Evolutionary conservation across 2,329 filamentous ascomycete species (phyloP).

Genomic region (Fonsecaea multimorphosa): DNA sequence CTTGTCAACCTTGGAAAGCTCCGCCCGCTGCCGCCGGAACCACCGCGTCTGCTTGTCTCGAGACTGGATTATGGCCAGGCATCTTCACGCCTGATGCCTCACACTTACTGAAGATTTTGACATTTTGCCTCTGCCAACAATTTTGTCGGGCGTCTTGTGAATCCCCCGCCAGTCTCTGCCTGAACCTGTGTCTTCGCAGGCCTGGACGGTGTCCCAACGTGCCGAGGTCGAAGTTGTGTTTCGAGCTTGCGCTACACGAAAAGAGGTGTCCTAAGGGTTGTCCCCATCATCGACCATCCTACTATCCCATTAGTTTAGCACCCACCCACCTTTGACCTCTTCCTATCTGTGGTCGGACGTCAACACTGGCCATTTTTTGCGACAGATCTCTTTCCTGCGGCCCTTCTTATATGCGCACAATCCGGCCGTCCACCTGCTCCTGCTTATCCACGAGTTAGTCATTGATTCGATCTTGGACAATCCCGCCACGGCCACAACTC

Average conservation of each 20-base stretch:
- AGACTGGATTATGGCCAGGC: conserved; percentile 9
- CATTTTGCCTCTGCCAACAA: conserved; percentile 8
- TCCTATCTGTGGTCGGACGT: conserved; percentile 3
- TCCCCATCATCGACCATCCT: conserved; percentile 10
- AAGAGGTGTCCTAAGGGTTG: conserved; percentile 6
- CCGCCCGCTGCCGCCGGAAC: conserved; percentile 8
- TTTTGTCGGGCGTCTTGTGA: background rate
- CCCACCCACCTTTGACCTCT: conserved; percentile 1
- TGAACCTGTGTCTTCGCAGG: background rate
- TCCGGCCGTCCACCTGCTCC: background rate
- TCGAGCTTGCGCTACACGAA: conserved; percentile 25
- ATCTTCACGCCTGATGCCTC: conserved; percentile 12
- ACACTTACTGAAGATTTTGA: conserved; percentile 6
- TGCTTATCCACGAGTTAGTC: conserved; percentile 19
- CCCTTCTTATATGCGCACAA: conserved; percentile 10
- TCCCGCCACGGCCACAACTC: conserved; percentile 23
- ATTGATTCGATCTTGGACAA: conserved; percentile 13
- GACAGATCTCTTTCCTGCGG: background rate
- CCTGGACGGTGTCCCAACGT: conserved; percentile 5
- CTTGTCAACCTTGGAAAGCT: conserved; percentile 18
- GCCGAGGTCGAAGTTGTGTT: conserved; percentile 16
- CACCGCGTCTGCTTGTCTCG: background rate
- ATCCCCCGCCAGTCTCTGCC: background rate
- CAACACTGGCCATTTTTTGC: conserved; percentile 1
- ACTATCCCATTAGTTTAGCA: background rate